Evolutionary conservation across 371 early-diverging fungal genomes (phyloP).

Genomic region (Umbelopsis sp.): DNA sequence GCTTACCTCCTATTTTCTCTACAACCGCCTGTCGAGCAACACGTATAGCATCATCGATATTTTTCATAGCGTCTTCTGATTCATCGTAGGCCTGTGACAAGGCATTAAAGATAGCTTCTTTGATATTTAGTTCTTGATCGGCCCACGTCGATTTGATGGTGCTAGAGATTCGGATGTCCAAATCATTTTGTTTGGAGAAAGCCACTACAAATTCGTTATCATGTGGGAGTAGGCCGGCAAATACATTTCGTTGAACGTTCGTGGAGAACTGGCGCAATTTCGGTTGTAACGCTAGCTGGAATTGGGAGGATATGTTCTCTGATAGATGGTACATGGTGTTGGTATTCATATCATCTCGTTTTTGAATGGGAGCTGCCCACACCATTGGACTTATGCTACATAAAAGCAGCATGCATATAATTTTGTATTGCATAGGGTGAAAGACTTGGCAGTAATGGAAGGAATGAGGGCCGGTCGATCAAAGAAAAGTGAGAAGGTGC

Average conservation of each 20-base stretch:
- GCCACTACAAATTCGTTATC: slow-evolving; percentile 5
- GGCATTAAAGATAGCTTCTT: neutral
- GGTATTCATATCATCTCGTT: neutral
- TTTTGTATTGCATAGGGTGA: neutral
- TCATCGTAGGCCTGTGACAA: neutral
- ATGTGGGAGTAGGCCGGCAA: neutral
- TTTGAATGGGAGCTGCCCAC: neutral
- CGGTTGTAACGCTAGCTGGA: slow-evolving; percentile 1
- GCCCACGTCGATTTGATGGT: slow-evolving; percentile 3
- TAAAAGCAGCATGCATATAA: neutral
- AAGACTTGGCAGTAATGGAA: neutral
- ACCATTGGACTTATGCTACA: neutral
- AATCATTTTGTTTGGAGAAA: neutral
- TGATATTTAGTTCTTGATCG: neutral
- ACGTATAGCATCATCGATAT: slow-evolving; percentile 1
- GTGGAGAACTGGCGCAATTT: slow-evolving; percentile 4
- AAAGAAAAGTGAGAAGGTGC: slow-evolving; percentile 1
- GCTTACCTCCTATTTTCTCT: slow-evolving; percentile 5
- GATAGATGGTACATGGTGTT: neutral
- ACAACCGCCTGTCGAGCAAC: slow-evolving; percentile 10
- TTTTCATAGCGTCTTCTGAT: neutral
- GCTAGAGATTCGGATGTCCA: neutral
- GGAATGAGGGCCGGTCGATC: neutral
- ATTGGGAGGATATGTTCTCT: slow-evolving; percentile 6
- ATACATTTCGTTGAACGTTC: slow-evolving; percentile 2